Base-by-base conservation (phyloP, 2,329 filamentous ascomycete species). In the Penicillium sp. region DNA sequence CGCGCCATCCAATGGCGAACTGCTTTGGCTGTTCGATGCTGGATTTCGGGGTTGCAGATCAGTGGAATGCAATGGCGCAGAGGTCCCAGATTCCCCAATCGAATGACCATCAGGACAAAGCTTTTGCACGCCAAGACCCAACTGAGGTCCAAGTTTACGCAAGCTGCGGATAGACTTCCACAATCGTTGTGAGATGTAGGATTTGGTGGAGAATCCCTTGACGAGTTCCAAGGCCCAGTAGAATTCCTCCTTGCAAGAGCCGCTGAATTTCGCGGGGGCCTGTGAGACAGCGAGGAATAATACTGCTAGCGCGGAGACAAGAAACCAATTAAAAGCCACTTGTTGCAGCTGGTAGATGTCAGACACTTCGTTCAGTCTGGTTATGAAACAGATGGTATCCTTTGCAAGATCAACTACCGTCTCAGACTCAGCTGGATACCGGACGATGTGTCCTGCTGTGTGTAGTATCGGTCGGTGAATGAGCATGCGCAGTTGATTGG, bases 381-480 rank as follows among this genome's bases (percentile, higher is more conserved):
- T 76, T 18, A 82, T 67, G 25, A 79, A 74, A 2, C 71, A 70
- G 41, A 82, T 77, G 0, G 76, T 80, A 44, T 82, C 77, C 51
- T 80, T 80, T 6, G 79, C 77, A 6, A 82, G 71, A 39, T 76
- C 73, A 16, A 80, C 74, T 1, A 76, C 77, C 0, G 75, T 82
- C 52, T 85, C 78, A 0, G 87, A 87, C 44, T 85, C 80, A 4
- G 69, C 64, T 25, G 80, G 74, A 56, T 93, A 83, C 35, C 81
- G 76, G 67, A 84, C 77, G 52, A 95, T 94, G 54, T 82, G 87
- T 6, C 79, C 84, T 0, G 56, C 54, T 0, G 58, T 89, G 60
- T 94, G 85, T 6, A 95, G 67, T 2, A 94, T 80, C 0, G 88
- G 88, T 0, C 87, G 85, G 62, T 93, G 86, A 30, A 95, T 84